A percentile compares a stretch with the other conserved stretches of the same genome.
phyloP scores from a whole-genome alignment of 2,329 filamentous ascomycete species.

The Trichoderma harzianum region DNA sequence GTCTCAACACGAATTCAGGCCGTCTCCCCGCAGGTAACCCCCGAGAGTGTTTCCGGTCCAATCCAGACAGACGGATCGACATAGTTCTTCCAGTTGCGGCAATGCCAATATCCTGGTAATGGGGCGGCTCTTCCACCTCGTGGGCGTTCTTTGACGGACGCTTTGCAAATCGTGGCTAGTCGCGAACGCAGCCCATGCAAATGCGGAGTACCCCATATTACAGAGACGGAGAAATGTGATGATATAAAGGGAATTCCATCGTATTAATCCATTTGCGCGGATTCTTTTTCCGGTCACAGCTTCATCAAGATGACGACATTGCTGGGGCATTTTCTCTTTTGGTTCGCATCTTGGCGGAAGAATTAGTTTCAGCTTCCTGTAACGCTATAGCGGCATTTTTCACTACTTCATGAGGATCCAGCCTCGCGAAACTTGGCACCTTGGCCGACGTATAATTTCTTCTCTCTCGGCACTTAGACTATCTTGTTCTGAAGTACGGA shows the following conservation, averaged over 20 bases:
- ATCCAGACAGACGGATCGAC: neutral
- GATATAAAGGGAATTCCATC: neutral
- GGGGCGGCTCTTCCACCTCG: neutral
- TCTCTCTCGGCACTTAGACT: neutral
- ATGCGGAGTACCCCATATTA: neutral
- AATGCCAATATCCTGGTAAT: neutral
- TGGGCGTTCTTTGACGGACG: neutral
- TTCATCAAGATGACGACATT: conserved; percentile 4
- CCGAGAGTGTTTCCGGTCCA: conserved; percentile 10
- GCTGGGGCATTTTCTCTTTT: neutral
- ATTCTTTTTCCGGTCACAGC: neutral
- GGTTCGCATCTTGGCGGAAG: neutral
- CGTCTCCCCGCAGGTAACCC: neutral
- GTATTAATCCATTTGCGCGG: neutral
- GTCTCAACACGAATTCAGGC: neutral
- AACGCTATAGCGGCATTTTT: neutral
- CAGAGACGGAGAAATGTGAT: neutral
- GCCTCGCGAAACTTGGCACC: neutral
- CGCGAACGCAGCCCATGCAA: neutral
- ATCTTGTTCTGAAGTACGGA: neutral
- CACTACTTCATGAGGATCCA: neutral
- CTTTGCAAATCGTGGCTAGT: neutral
- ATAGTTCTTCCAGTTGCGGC: neutral
- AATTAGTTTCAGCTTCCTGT: neutral
- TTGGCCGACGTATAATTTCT: neutral